Base-by-base conservation (phyloP, 768 basidiomycete species). In the Pleurotus citrinopileatus region DNA sequence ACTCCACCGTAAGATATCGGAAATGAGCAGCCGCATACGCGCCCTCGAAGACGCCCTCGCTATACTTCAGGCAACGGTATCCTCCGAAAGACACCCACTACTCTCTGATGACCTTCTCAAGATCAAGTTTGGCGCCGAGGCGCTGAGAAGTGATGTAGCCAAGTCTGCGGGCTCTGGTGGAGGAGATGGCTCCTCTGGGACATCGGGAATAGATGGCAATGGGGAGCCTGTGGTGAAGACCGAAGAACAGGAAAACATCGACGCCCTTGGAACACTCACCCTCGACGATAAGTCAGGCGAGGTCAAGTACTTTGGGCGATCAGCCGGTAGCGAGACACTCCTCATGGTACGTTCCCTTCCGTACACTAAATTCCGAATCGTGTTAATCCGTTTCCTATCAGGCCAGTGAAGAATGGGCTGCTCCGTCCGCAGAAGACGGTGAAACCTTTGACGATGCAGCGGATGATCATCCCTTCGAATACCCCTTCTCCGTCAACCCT, bases 21-120 rank as follows among this genome's bases (percentile, higher is more conserved):
- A 84, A 47, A 86, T 87, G 84, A 79, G 80, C 63, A 76, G 81
- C 60, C 78, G 86, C 15, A 86, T 88, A 43, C 78, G 83, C 27
- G 83, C 86, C 59, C 74, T 87, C 0, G 86, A 87, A 65, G 86
- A 87, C 55, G 83, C 82, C 0, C 69, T 88, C 8, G 81, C 84
- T 3, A 79, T 83, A 26, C 73, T 85, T 5, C 84, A 87, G 55
- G 70, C 79, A 2, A 75, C 78, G 7, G 70, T 80, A 3, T 83
- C 84, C 1, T 72, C 75, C 44, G 77, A 83, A 37, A 68, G 80
- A 6, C 86, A 88, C 61, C 82, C 86, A 2, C 68, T 88, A 0
- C 72, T 87, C 2, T 65, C 67, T 12, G 81, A 82, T 19, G 78
- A 81, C 9, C 65, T 82, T 8, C 63, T 86, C 12, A 76, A 73